Base-by-base conservation (phyloP, 305 asterid genomes). In the Fraxinus greggii region DNA sequence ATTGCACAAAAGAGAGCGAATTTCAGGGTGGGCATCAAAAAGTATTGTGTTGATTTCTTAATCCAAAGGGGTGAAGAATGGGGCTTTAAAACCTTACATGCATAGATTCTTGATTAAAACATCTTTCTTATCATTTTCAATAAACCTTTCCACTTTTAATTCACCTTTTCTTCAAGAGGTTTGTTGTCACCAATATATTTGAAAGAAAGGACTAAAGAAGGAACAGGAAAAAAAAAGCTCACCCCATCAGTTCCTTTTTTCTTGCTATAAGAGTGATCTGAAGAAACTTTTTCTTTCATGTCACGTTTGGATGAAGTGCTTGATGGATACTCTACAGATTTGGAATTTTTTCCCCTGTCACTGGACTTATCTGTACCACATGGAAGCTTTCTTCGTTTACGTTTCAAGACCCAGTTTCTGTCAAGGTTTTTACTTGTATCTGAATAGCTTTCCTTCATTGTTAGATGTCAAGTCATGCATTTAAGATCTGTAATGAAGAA, bases 231-330 rank as follows among this genome's bases (percentile, higher is more conserved):
- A 83, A 65, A 81, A 73, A 81, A 75, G 83, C 94, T 86, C 82
- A 95, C 98, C 92, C 98, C 98, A 63, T 92, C 98, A 84, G 92
- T 88, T 89, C 98, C 98, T 89, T 91, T 95, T 89, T 77, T 89
- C 92, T 93, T 95, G 89, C 90, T 83, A 77, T 90, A 84, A 81
- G 45, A 80, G 65, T 67, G 90, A 77, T 72, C 89, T 73, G 85
- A 79, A 79, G 87, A 75, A 72, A 77, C 82, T 82, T 89, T 94
- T 54, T 83, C 89, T 86, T 84, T 89, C 80, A 59, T 81, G 76
- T 76, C 87, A 84, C 72, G 86, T 74, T 84, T 87, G 45, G 89
- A 78, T 80, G 88, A 89, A 67, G 89, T 69, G 74, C 85, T 80
- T 79, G 90, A 81, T 65, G 84, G 85, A 78, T 88, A 74, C 76